phyloP scores from a whole-genome alignment of 495 filamentous ascomycete species.

The Penicillium mononematosum region DNA sequence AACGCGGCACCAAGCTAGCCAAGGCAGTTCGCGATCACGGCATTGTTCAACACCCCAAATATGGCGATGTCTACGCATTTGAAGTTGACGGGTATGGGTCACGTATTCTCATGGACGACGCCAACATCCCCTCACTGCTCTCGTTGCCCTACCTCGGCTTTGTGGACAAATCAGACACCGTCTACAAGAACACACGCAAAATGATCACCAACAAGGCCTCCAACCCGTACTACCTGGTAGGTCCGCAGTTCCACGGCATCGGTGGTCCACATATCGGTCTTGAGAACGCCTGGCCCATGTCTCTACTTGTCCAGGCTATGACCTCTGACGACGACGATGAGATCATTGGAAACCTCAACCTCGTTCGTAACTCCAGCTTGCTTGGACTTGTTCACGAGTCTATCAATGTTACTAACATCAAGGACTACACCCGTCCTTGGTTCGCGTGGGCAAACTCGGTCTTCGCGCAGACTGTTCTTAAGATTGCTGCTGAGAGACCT shows the following conservation, averaged over 20 bases:
- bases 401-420: conserved; percentile 73
- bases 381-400: conserved; percentile 91
- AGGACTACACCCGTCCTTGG: conserved; percentile 84
- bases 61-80: conserved; percentile 89
- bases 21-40: conserved; percentile 83
- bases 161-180: conserved; percentile 58
- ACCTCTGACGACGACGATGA: conserved; percentile 86
- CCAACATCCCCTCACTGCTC: conserved; percentile 88
- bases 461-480: conserved; percentile 89
- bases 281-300: conserved; percentile 96
- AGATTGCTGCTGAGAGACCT: conserved; percentile 82
- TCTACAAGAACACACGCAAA: conserved; percentile 86
- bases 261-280: conserved; percentile 82
- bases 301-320: conserved; percentile 82
- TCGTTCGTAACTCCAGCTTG: conserved; percentile 68
- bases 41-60: conserved; percentile 79
- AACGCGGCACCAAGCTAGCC: conserved; percentile 66
- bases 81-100: conserved; percentile 97
- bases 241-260: conserved; percentile 80
- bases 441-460: conserved; percentile 98
- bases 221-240: conserved; percentile 88
- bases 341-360: conserved; percentile 66
- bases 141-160: conserved; percentile 88
- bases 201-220: conserved; percentile 78
- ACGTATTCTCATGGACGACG: conserved; percentile 92